Evolutionary conservation across 495 filamentous ascomycete genomes (phyloP).

Genomic region (Penicillium ochrochloron): DNA sequence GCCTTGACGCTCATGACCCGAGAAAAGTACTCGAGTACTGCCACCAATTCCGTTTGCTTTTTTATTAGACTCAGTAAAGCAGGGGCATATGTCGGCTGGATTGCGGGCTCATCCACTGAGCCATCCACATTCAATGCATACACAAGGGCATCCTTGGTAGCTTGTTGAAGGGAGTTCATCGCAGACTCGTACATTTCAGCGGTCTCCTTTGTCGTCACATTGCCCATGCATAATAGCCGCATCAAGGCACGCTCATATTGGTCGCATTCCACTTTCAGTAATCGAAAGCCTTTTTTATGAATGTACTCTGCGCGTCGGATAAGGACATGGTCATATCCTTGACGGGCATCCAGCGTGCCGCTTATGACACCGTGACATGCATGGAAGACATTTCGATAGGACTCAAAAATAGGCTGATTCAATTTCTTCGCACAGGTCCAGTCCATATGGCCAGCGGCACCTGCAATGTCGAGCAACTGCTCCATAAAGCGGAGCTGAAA

Average conservation of each 20-base stretch:
- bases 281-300: slow-evolving; percentile 30
- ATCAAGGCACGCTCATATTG: slow-evolving; percentile 37
- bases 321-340: slow-evolving; percentile 41
- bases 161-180: slow-evolving; percentile 30
- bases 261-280: slow-evolving; percentile 23
- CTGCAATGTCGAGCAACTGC: slow-evolving; percentile 43
- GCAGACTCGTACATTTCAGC: slow-evolving; percentile 36
- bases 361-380: slow-evolving; percentile 34
- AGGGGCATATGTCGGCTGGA: slow-evolving; percentile 44
- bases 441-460: slow-evolving; percentile 43
- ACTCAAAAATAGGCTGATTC: slow-evolving; percentile 40
- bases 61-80: slow-evolving; percentile 30
- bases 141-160: slow-evolving; percentile 23
- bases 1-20: slow-evolving; percentile 22
- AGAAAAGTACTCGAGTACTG: slow-evolving; percentile 18
- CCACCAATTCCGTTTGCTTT: slow-evolving; percentile 2
- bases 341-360: slow-evolving; percentile 25
- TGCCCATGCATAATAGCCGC: slow-evolving; percentile 42
- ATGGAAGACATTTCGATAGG: slow-evolving; percentile 35
- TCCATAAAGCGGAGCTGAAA: slow-evolving; percentile 45
- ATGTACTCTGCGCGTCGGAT: slow-evolving; percentile 28
- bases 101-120: slow-evolving; percentile 29
- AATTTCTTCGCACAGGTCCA: slow-evolving; percentile 41
- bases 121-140: slow-evolving; percentile 40
- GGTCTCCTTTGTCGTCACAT: slow-evolving; percentile 29